Conservation (phyloP, 2,329 filamentous ascomycete genomes). For the Stagonosporopsis chrysanthemi region DNA sequence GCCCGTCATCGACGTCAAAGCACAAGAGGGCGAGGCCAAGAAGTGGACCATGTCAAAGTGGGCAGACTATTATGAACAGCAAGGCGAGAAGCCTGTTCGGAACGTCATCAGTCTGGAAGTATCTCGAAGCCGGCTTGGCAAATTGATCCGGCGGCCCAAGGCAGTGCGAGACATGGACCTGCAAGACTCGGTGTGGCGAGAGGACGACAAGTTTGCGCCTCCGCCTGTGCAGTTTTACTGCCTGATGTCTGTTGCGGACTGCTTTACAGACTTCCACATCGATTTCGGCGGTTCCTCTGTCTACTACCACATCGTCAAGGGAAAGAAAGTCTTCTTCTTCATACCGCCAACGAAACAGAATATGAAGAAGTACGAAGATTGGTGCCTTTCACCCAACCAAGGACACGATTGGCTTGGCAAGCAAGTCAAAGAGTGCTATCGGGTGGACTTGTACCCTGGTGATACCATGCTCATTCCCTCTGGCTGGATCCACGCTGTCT, state of each 20-base stretch:
- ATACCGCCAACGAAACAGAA: conserved; percentile 73
- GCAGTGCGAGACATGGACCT: conserved; percentile 70
- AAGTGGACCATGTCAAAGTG: conserved; percentile 71
- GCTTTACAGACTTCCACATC: conserved; percentile 76
- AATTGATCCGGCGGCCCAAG: conserved; percentile 68
- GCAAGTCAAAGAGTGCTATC: conserved; percentile 71
- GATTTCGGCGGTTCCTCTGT: conserved; percentile 76
- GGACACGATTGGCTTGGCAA: conserved; percentile 71
- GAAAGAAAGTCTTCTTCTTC: conserved; percentile 75
- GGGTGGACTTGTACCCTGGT: conserved; percentile 70
- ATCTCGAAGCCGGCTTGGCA: conserved; percentile 68
- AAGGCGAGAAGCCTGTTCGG: conserved; percentile 66
- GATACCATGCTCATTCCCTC: conserved; percentile 76
- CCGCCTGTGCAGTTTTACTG: conserved; percentile 74
- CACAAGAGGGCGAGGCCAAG: conserved; percentile 70
- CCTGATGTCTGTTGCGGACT: conserved; percentile 74
- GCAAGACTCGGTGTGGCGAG: conserved; percentile 63
- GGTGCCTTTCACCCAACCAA: conserved; percentile 72
- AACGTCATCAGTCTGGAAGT: conserved; percentile 76
- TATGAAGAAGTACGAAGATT: conserved; percentile 74
- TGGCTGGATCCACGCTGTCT: conserved; percentile 76
- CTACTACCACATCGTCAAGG: conserved; percentile 73
- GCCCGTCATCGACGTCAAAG: conserved; percentile 74
- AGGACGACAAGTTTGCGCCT: conserved; percentile 63
- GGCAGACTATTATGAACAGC: conserved; percentile 73